Percentiles rank a stretch among this genome's conserved stretches.
These are phyloP conservation scores for Lasiodiplodia sp. DNA, from an alignment of 2,329 filamentous ascomycete species.

Conservation along the genomic window DNA sequence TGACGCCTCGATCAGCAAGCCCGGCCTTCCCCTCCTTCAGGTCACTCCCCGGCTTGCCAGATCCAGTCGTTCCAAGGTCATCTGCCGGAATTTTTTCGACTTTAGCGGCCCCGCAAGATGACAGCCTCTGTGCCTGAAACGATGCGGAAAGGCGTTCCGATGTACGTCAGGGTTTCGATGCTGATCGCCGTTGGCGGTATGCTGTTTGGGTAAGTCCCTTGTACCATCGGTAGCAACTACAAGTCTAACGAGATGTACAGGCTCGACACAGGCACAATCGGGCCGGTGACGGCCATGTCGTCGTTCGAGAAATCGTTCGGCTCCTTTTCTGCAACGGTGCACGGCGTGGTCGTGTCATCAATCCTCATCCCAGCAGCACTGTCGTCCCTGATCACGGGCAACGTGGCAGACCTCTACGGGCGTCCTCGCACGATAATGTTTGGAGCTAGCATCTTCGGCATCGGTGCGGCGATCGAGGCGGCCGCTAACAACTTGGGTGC, in stretches of 20 bases:
- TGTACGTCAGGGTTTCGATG: slow-evolving; percentile 35
- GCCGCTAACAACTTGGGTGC: slow-evolving; percentile 56
- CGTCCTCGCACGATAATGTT: slow-evolving; percentile 58
- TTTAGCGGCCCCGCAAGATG: neutral
- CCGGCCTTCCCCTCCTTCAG: neutral
- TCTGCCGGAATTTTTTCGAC: neutral
- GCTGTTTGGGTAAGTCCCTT: slow-evolving; percentile 34
- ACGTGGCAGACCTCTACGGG: slow-evolving; percentile 63
- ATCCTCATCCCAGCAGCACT: slow-evolving; percentile 64
- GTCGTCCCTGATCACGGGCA: slow-evolving; percentile 64
- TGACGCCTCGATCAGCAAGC: neutral
- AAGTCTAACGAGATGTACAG: slow-evolving; percentile 29
- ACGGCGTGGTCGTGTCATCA: slow-evolving; percentile 66
- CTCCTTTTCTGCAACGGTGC: slow-evolving; percentile 58
- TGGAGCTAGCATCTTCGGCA: slow-evolving; percentile 60
- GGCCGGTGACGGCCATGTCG: slow-evolving; percentile 66
- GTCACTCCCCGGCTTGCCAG: neutral
- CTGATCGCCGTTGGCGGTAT: slow-evolving; percentile 37
- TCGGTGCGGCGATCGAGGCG: slow-evolving; percentile 54
- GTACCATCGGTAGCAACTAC: neutral
- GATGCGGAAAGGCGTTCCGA: slow-evolving; percentile 8
- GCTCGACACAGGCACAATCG: slow-evolving; percentile 63
- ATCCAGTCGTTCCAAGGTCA: slow-evolving; percentile 8
- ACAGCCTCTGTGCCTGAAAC: neutral
- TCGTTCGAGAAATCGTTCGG: slow-evolving; percentile 60